phyloP scores from a whole-genome alignment of 768 basidiomycete species.

The Phanerodontia chrysosporium region DNA sequence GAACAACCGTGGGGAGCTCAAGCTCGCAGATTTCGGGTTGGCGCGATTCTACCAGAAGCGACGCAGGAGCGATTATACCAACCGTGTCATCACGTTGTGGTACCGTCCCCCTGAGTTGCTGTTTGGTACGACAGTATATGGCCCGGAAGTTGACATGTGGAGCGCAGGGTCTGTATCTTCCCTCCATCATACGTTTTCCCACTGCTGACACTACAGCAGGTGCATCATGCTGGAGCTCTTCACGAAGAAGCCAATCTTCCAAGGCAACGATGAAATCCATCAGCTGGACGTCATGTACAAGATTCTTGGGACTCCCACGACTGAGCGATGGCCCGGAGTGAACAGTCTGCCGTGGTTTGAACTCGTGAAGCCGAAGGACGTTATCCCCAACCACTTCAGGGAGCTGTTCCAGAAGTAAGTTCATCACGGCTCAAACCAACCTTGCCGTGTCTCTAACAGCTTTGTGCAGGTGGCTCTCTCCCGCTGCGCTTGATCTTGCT shows the following conservation, averaged over 20 bases:
- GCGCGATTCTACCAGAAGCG: slow-evolving; percentile 95
- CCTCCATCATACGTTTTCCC: slow-evolving; percentile 1
- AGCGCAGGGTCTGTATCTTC: slow-evolving; percentile 77
- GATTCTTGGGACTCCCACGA: slow-evolving; percentile 84
- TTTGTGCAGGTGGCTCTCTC: slow-evolving; percentile 73
- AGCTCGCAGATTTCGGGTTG: slow-evolving; percentile 95
- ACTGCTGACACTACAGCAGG: slow-evolving; percentile 34
- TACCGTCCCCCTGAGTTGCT: slow-evolving; percentile 94
- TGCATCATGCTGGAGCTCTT: slow-evolving; percentile 99
- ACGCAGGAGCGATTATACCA: slow-evolving; percentile 92
- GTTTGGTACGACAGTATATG: slow-evolving; percentile 94
- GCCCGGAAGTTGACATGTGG: slow-evolving; percentile 99
- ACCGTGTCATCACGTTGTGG: slow-evolving; percentile 98
- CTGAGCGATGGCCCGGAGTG: slow-evolving; percentile 79
- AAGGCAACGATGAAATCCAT: slow-evolving; percentile 96
- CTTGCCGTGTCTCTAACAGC: background rate
- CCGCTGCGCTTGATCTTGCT: slow-evolving; percentile 83
- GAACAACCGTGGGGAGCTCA: slow-evolving; percentile 87
- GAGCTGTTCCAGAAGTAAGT: slow-evolving; percentile 81
- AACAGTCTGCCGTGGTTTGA: slow-evolving; percentile 95
- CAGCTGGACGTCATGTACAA: slow-evolving; percentile 93
- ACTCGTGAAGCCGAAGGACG: slow-evolving; percentile 86
- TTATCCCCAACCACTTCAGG: slow-evolving; percentile 70
- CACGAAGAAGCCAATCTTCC: slow-evolving; percentile 94
- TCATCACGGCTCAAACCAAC: background rate